These are phyloP conservation scores for Rhodotorula sp. DNA, from an alignment of 1,284 basidiomycete species.

Conservation along the genomic window DNA sequence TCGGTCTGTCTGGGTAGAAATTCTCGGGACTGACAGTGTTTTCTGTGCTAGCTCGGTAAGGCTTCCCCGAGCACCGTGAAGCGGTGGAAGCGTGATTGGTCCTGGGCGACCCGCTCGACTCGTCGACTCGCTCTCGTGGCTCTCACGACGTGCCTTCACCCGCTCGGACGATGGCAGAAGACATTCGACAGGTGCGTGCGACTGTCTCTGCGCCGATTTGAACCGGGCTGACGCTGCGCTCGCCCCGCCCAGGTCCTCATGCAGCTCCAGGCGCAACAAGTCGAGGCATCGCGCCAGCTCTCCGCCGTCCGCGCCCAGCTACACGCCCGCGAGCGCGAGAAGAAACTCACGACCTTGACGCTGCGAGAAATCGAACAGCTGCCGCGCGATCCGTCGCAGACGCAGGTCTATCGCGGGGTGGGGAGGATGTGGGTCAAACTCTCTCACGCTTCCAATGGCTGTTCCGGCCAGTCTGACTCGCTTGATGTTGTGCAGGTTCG, in stretches of 20 bases:
- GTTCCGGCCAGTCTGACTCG: not conserved
- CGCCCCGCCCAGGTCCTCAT: conserved; percentile 28
- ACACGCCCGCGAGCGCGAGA: conserved; percentile 27
- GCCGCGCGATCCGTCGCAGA: conserved; percentile 19
- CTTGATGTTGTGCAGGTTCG: conserved; percentile 17
- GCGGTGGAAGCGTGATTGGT: no score
- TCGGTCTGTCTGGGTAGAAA: no score
- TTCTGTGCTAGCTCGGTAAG: no score
- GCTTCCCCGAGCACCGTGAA: not conserved
- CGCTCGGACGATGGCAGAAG: conserved; percentile 22
- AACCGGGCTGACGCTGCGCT: not conserved
- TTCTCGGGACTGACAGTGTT: not conserved
- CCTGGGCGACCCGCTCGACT: not conserved
- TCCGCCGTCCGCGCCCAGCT: conserved; percentile 20
- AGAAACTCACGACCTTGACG: conserved; percentile 34
- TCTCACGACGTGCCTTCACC: not conserved
- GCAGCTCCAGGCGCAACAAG: conserved; percentile 36
- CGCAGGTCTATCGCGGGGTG: conserved; percentile 35
- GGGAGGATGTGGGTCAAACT: conserved; percentile 31
- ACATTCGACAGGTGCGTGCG: conserved; percentile 27
- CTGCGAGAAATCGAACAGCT: conserved; percentile 40
- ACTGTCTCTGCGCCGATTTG: no score
- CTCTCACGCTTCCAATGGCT: not conserved
- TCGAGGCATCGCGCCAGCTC: conserved; percentile 33
- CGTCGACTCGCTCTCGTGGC: not conserved